A percentile compares a stretch with the other conserved stretches of the same genome.
phyloP scores from a whole-genome alignment of 768 basidiomycete genomes.

The Amanita pallidorosea region DNA sequence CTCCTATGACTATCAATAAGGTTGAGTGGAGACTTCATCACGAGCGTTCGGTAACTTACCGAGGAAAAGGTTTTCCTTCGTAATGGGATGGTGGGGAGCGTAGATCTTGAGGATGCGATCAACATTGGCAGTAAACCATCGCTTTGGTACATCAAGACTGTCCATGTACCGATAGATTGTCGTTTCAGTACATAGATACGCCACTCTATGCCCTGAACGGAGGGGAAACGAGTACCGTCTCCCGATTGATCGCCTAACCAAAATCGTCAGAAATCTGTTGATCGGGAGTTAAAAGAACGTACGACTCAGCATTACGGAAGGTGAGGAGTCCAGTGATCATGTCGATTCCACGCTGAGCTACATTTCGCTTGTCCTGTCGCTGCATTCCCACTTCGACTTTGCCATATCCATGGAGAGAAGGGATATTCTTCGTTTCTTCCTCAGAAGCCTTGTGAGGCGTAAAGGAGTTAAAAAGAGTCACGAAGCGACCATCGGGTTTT shows the following conservation, averaged over 20 bases:
- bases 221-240: slow-evolving; percentile 42
- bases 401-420: slow-evolving; percentile 58
- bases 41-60: slow-evolving; percentile 11
- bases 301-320: slow-evolving; percentile 27
- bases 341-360: slow-evolving; percentile 46
- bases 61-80: slow-evolving; percentile 35
- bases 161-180: slow-evolving; percentile 47
- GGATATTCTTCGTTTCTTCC: slow-evolving; percentile 33
- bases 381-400: slow-evolving; percentile 35
- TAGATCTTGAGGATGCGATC: slow-evolving; percentile 40
- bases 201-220: slow-evolving; percentile 40
- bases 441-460: slow-evolving; percentile 35
- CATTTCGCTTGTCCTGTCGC: slow-evolving; percentile 46
- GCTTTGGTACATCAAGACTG: slow-evolving; percentile 38
- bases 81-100: slow-evolving; percentile 24
- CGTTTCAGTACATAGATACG: slow-evolving; percentile 47
- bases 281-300: neutral
- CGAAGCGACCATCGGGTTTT: slow-evolving; percentile 56
- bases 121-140: slow-evolving; percentile 51
- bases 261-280: neutral
- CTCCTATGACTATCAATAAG: slow-evolving; percentile 33
- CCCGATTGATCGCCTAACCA: slow-evolving; percentile 29
- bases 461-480: slow-evolving; percentile 68
- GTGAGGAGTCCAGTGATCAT: slow-evolving; percentile 34
- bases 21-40: neutral